Conservation (phyloP, 768 basidiomycete genomes). For the Suillus decipiens region DNA sequence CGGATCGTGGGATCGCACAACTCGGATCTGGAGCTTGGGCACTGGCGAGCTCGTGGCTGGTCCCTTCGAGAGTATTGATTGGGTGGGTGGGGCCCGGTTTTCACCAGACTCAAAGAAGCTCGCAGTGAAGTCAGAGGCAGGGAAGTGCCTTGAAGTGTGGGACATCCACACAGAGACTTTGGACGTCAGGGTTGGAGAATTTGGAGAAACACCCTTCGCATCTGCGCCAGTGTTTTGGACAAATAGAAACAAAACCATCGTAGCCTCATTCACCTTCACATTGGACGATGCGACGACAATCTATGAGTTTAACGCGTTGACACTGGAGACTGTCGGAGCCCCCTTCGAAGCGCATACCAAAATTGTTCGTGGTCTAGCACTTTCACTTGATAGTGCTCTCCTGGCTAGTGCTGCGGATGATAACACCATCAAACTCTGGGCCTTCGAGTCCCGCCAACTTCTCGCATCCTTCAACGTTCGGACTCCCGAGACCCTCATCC, state of each 20-base stretch:
- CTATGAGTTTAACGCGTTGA: background rate
- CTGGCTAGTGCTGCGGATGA: background rate
- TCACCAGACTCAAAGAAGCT: background rate
- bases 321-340: background rate
- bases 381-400: background rate
- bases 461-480: background rate
- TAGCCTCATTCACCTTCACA: background rate
- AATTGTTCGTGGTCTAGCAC: background rate
- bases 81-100: background rate
- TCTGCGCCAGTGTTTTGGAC: conserved; percentile 1
- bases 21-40: background rate
- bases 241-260: background rate
- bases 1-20: background rate
- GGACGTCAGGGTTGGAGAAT: background rate
- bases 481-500: background rate
- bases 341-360: background rate
- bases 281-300: background rate
- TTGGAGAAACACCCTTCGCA: background rate
- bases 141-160: conserved; percentile 4
- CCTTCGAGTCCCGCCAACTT: background rate
- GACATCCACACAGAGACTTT: background rate
- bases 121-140: background rate
- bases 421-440: background rate
- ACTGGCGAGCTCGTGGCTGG: background rate
- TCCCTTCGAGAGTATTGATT: background rate